Percentiles rank a stretch among this genome's conserved stretches.
These are phyloP conservation scores for Fusarium avenaceum DNA, from an alignment of 2,329 filamentous ascomycete genomes.

Conservation along the genomic window DNA sequence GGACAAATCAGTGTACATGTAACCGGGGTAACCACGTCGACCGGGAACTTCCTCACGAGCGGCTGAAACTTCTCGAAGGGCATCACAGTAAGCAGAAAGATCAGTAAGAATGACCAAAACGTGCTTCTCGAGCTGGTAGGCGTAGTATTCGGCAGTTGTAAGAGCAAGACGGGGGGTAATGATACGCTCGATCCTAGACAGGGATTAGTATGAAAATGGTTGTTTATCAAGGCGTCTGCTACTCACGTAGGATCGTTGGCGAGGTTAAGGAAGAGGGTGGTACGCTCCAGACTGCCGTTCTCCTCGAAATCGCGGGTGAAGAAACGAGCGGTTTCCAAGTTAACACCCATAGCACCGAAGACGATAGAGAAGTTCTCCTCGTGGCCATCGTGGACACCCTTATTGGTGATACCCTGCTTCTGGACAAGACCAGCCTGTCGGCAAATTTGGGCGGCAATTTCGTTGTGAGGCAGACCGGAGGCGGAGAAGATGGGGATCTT, in stretches of 20 bases:
- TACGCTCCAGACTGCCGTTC: constrained; percentile 98
- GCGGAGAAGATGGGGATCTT: constrained; percentile 99
- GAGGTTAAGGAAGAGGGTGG: constrained; percentile 98
- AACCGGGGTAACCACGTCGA: constrained; percentile 99
- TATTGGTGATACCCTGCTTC: constrained; percentile 81
- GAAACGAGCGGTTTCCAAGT: constrained; percentile 98
- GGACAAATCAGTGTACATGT: constrained; percentile 99
- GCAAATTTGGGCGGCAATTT: constrained; percentile 99
- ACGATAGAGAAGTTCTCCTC: constrained; percentile 99
- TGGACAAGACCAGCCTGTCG: constrained; percentile 95
- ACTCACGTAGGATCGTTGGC: constrained; percentile 97
- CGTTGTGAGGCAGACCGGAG: constrained; percentile 97
- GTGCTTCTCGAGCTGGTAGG: constrained; percentile 99
- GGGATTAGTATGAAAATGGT: constrained; percentile 18
- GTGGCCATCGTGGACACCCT: constrained; percentile 95
- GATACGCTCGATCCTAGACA: constrained; percentile 92
- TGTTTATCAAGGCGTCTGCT: neutral
- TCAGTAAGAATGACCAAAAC: constrained; percentile 98
- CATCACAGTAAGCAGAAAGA: constrained; percentile 97
- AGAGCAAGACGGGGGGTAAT: constrained; percentile 98
- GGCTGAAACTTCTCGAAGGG: constrained; percentile 97
- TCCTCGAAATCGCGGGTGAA: constrained; percentile 99
- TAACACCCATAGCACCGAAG: constrained; percentile 99
- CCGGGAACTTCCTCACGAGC: constrained; percentile 98
- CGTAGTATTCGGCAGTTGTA: constrained; percentile 99